A percentile compares a stretch with the other conserved stretches of the same genome.
Evolutionary conservation across 2,329 filamentous ascomycete genomes (phyloP).

Genomic region (Didymella pinodella): DNA sequence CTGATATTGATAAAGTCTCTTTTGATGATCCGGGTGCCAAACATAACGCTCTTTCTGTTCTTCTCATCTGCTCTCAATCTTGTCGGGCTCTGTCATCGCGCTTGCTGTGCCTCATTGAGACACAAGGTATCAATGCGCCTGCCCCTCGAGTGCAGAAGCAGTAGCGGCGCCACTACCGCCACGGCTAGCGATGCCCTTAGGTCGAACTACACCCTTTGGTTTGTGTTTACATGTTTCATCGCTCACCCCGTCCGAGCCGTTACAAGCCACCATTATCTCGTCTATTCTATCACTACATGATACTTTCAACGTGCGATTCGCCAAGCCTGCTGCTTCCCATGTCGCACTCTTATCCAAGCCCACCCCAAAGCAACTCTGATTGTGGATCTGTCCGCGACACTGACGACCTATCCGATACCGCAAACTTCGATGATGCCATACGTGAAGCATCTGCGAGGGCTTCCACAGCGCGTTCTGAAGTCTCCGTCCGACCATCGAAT

Average conservation of each 20-base stretch:
- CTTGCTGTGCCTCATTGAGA: not conserved
- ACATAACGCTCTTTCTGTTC: not conserved
- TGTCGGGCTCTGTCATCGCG: not conserved
- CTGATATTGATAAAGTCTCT: not conserved
- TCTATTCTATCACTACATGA: not conserved
- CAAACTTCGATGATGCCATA: not conserved
- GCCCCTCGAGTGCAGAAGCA: not conserved
- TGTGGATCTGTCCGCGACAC: not conserved
- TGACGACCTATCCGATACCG: not conserved
- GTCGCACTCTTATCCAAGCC: not conserved
- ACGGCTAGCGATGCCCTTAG: not conserved
- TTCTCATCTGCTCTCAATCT: not conserved
- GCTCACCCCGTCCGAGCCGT: too few species aligned
- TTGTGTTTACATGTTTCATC: not conserved
- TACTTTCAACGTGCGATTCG: not conserved
- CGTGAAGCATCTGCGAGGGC: not conserved
- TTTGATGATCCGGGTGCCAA: not conserved
- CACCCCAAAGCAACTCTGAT: not conserved
- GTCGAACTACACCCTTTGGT: not conserved
- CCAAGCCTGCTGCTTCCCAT: not conserved
- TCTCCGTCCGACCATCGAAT: not conserved
- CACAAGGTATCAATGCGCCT: not conserved
- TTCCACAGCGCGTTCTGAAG: too few species aligned
- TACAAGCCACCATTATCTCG: not conserved
- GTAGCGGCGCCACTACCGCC: not conserved